Evolutionary conservation across 495 filamentous ascomycete species (phyloP), one percentile per base, ranked within the genome.

Genomic region (Usnea hakonensis): DNA sequence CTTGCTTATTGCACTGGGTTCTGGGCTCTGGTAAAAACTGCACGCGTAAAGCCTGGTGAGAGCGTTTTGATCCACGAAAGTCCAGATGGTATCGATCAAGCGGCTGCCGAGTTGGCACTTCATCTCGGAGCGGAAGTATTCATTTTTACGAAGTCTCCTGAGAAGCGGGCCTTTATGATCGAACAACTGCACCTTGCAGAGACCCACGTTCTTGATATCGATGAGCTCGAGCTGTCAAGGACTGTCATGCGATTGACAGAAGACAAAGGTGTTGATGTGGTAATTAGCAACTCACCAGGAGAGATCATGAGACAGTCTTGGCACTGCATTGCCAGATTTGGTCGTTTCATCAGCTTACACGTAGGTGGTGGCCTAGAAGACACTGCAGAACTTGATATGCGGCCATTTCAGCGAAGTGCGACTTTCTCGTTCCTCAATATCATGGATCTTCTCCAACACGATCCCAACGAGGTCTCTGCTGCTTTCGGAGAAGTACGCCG

Each of bases 301-400:
- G 78, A 81, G 62, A 66, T 78, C 0, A 69, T 80, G 2, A 75
- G 75, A 44, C 74, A 74, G 30, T 76, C 79, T 0, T 84, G 81
- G 74, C 72, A 81, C 35, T 82, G 79, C 55, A 71, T 85, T 43
- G 83, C 76, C 13, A 72, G 77, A 30, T 81, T 80, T 68, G 83
- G 83, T 13, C 72, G 72, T 0, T 61, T 64, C 55, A 72, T 86
- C 36, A 83, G 86, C 59, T 71, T 84, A 21, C 74, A 78, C 14
- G 76, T 70, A 72, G 75, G 62, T 75, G 50, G 61, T 71, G 55
- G 65, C 48, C 76, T 76, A 16, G 72, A 23, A 40, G 66, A 65
- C 52, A 77, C 74, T 40, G 67, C 59, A 14, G 63, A 67, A 10
- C 69, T 82, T 1, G 74, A 76, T 35, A 80, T 81, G 77, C 55